These are phyloP conservation scores for Thuidium tamariscinum DNA, from an alignment of 225 moss, liverwort and hornwort species.

Conservation along the genomic window DNA sequence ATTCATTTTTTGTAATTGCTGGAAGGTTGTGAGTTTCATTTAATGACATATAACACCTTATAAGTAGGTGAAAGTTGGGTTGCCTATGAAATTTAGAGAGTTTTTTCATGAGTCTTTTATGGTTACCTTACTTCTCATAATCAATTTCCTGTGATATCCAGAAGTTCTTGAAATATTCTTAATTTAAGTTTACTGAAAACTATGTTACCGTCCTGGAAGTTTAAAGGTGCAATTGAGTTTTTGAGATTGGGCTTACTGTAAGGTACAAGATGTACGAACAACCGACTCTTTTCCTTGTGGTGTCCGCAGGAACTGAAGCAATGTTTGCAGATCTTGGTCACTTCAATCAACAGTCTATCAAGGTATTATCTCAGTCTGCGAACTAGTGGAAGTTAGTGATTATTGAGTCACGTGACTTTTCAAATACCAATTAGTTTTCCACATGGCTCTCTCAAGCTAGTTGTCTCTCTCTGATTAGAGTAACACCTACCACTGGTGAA, in stretches of 20 bases:
- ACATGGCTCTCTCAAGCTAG: background rate
- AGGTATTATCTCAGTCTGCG: constrained; percentile 21
- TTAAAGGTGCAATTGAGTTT: background rate
- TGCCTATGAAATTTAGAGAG: background rate
- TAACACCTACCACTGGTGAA: background rate
- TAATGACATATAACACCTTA: background rate
- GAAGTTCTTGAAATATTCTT: background rate
- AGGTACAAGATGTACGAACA: background rate
- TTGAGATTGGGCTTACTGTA: background rate
- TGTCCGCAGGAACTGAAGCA: constrained; percentile 65
- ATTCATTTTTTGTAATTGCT: background rate
- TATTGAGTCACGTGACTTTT: background rate
- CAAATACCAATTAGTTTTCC: background rate
- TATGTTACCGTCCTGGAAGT: background rate
- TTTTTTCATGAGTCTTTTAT: background rate
- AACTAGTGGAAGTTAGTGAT: background rate
- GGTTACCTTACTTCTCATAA: background rate
- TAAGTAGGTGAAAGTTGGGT: too few relatives aligned
- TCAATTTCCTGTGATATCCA: background rate
- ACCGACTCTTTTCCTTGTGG: background rate
- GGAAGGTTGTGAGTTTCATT: background rate
- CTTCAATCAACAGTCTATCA: constrained; percentile 75
- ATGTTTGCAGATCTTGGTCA: constrained; percentile 96
- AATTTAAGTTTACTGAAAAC: background rate
- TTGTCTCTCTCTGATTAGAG: background rate